Evolutionary conservation across 768 basidiomycete genomes (phyloP).

Genomic region (Xerocomellus amylosporus): DNA sequence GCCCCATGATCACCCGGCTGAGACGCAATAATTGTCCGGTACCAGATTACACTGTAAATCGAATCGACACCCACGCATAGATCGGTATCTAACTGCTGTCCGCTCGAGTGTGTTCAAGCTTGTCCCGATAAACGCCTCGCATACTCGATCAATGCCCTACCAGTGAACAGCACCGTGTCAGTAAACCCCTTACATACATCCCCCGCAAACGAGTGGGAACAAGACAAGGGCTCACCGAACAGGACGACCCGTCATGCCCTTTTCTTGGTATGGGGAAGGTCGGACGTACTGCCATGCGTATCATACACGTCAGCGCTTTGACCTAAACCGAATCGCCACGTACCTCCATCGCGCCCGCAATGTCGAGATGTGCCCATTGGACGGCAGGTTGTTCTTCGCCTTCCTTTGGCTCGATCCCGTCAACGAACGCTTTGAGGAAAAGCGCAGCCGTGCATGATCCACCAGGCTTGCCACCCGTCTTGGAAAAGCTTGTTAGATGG

Average conservation of each 20-base stretch:
- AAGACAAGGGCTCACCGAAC: constrained; percentile 53
- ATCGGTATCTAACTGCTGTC: background rate
- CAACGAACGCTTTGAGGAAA: constrained; percentile 81
- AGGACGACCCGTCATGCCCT: constrained; percentile 78
- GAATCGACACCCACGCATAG: background rate
- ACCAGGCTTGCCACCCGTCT: constrained; percentile 71
- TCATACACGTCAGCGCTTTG: background rate
- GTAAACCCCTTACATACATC: no score
- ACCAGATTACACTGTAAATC: background rate
- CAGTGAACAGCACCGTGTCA: background rate
- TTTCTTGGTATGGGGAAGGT: constrained; percentile 59
- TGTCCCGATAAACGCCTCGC: constrained; percentile 25
- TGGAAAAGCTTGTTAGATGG: constrained; percentile 1
- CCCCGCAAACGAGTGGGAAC: background rate
- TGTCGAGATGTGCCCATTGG: constrained; percentile 88
- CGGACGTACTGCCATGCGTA: constrained; percentile 43
- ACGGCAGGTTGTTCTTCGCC: constrained; percentile 51
- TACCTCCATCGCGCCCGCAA: constrained; percentile 76
- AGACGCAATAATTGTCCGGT: no score
- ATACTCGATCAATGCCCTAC: constrained; percentile 35
- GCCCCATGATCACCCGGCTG: no score
- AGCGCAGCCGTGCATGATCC: constrained; percentile 81
- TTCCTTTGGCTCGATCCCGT: constrained; percentile 64
- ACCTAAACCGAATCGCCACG: constrained; percentile 18
- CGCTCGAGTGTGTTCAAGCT: constrained; percentile 5